Conservation (phyloP, 345 rosid species). For the Pugionium dolabratum region DNA sequence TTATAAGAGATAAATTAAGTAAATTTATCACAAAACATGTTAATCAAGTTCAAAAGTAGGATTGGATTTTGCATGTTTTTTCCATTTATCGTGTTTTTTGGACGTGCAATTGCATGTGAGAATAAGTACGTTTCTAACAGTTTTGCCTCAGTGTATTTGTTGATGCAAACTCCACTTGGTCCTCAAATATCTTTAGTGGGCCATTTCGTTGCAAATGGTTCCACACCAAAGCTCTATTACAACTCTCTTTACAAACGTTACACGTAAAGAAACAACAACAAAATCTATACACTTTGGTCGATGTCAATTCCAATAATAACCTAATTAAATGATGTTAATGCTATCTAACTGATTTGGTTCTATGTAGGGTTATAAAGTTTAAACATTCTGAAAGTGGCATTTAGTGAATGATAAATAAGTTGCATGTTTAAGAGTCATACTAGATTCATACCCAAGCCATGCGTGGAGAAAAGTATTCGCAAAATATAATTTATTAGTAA, state of each 20-base stretch:
- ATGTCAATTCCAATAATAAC: slow-evolving; percentile 29
- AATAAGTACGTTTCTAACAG: slow-evolving; percentile 25
- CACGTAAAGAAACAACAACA: slow-evolving; percentile 10
- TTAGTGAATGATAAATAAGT: slow-evolving; percentile 48
- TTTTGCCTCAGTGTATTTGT: slow-evolving; percentile 11
- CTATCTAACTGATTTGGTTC: slow-evolving; percentile 34
- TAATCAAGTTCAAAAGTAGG: slow-evolving; percentile 13
- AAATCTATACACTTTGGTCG: slow-evolving; percentile 29
- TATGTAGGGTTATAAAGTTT: slow-evolving; percentile 26
- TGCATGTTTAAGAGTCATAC: too few species aligned
- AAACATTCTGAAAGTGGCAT: slow-evolving; percentile 43
- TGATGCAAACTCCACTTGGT: slow-evolving; percentile 27
- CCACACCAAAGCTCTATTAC: slow-evolving; percentile 28
- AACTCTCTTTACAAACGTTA: slow-evolving; percentile 15
- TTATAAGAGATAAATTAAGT: not conserved
- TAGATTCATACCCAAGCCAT: too few species aligned
- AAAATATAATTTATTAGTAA: too few species aligned
- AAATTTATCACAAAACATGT: not conserved
- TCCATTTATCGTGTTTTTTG: slow-evolving; percentile 4
- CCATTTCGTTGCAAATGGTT: slow-evolving; percentile 20
- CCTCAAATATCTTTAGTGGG: slow-evolving; percentile 38
- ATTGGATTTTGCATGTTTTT: slow-evolving; percentile 29
- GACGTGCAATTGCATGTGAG: slow-evolving; percentile 35
- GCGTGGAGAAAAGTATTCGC: too few species aligned
- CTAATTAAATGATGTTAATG: slow-evolving; percentile 28